Evolutionary conservation across 2,329 filamentous ascomycete genomes (phyloP).

Genomic region (Parasarocladium wereldwijsianum): DNA sequence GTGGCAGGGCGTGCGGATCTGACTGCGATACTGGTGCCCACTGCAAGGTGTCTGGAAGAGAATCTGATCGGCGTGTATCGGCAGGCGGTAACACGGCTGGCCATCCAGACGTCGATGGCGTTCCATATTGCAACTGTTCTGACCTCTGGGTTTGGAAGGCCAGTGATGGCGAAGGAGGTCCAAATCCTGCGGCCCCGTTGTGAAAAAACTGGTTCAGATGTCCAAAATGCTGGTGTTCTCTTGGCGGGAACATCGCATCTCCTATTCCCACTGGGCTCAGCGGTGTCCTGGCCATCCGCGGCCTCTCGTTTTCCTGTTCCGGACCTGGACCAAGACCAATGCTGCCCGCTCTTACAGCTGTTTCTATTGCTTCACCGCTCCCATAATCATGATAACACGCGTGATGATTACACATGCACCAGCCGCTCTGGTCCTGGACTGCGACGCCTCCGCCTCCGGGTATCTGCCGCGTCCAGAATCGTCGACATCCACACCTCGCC

Average conservation of each 20-base stretch:
- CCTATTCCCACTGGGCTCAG: slow-evolving; percentile 38
- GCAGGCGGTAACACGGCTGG: too few relatives aligned
- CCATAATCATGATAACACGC: slow-evolving; percentile 45
- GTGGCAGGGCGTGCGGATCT: slow-evolving; percentile 21
- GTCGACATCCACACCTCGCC: slow-evolving; percentile 42
- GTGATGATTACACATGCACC: slow-evolving; percentile 50
- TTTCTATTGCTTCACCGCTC: slow-evolving; percentile 9
- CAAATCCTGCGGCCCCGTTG: too few relatives aligned
- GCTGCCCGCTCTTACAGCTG: slow-evolving; percentile 13
- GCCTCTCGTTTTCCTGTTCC: slow-evolving; percentile 39
- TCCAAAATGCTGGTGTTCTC: too few relatives aligned
- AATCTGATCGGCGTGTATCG: too few relatives aligned
- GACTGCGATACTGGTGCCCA: slow-evolving; percentile 31
- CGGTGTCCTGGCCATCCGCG: slow-evolving; percentile 31
- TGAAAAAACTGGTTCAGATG: too few relatives aligned
- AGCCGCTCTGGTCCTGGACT: slow-evolving; percentile 27
- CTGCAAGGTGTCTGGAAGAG: slow-evolving; percentile 40
- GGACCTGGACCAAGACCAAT: too few relatives aligned
- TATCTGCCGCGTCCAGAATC: slow-evolving; percentile 41
- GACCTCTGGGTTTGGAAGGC: too few relatives aligned
- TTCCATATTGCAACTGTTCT: too few relatives aligned
- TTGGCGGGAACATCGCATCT: slow-evolving; percentile 31
- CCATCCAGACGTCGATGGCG: too few relatives aligned
- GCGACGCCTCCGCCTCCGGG: slow-evolving; percentile 1
- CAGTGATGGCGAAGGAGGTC: too few relatives aligned